Percentiles rank a stretch among this genome's conserved stretches.
Evolutionary conservation across 202 grass and related monocot genomes (phyloP).

Genomic region (Hordeum pubiflorum): DNA sequence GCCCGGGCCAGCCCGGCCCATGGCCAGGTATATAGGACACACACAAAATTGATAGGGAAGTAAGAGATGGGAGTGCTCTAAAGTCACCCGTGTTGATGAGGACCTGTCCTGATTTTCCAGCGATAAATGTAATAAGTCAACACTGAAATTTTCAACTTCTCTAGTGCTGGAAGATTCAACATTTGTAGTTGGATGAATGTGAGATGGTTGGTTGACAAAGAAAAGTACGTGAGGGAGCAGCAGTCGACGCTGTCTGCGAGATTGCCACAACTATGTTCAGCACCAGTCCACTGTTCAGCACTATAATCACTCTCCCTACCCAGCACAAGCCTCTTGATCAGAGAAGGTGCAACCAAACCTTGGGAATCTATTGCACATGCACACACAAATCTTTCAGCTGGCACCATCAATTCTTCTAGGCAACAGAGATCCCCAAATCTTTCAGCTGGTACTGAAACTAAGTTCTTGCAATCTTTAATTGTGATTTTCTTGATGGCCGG

Average conservation of each 20-base stretch:
- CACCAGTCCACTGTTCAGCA: no score
- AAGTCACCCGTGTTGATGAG: fast-evolving
- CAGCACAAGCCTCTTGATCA: background rate
- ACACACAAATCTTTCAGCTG: background rate
- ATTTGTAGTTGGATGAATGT: background rate
- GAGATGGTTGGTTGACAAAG: background rate
- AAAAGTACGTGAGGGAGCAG: background rate
- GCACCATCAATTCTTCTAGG: background rate
- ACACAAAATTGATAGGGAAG: background rate
- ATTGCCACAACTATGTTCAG: background rate
- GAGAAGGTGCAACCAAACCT: background rate
- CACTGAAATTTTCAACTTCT: background rate
- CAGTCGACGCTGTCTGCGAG: background rate
- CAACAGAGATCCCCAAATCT: background rate
- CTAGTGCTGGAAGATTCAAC: background rate
- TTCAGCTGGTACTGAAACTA: background rate
- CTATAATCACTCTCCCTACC: background rate
- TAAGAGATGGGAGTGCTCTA: background rate
- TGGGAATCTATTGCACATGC: background rate
- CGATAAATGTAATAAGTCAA: fast-evolving
- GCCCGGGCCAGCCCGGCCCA: no score
- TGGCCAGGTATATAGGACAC: background rate
- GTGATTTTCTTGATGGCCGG: background rate
- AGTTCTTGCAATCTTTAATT: background rate
- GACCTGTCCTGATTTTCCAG: background rate